Evolutionary conservation across 2,329 filamentous ascomycete species (phyloP), one percentile per base, ranked within the genome.

Genomic region (Paecilomyces formosus): DNA sequence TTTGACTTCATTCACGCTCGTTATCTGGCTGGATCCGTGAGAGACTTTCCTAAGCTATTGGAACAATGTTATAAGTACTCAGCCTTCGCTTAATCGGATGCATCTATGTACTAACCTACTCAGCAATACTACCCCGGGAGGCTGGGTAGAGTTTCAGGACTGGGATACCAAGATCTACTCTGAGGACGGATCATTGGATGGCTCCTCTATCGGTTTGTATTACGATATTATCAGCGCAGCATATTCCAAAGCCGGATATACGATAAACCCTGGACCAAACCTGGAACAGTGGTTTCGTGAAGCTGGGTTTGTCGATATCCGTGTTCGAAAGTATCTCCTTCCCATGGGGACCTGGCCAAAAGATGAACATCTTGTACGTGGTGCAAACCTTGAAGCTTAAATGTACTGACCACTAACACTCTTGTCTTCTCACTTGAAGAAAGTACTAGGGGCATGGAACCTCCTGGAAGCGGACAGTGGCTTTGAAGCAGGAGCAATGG

Each of bases 1-100:
- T 86, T 85, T 57, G 83, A 87, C 66, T 85, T 84, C 59, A 79
- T 87, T 33, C 84, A 86, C 65, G 79, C 81, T n/a, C 77, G 85
- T 2, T 79, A 83, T 58, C 81, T 82, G 1, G 79, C 82, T 13
- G 78, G 81, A 74, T 81, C 79, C 1, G 81, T 86, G 59, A 80
- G 77, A 54, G 76, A 85, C 64, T 86, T 83, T 82, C 75, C 75
- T 1, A 73, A 66, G 13, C 67, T 85, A 0, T 76, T 85, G 58
- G 68, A 70, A 13, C 76, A 77, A 57, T 73, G 77, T 1, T 72
- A 78, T 49, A 76, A 80, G 81, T 61, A 54, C 31, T 39, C 35
- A 21, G 8, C 30, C n/a, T 6, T 3, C 11, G 11, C 22, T 9
- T 2, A 33, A 52, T 24, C 21, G 9, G 26, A 15, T 26, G 12